Conservation (phyloP, 2,329 filamentous ascomycete species). For the Monilinia vaccinii-corymbosi region DNA sequence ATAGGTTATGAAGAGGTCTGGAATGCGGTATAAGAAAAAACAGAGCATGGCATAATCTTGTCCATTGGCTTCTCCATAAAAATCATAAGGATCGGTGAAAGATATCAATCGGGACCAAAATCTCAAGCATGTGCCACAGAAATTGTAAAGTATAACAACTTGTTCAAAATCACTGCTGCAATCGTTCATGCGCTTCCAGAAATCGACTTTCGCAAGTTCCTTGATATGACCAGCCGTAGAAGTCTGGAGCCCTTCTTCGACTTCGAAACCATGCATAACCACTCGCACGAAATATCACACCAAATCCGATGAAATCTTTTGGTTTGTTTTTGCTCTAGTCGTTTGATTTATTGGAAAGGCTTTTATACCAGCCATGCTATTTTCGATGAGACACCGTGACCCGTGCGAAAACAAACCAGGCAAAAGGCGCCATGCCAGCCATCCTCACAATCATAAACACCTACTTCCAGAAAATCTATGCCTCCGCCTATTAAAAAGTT, state of each 20-base stretch:
- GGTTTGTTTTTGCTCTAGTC: slow-evolving; percentile 22
- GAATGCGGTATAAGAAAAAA: not conserved
- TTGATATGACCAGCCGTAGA: not conserved
- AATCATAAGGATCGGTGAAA: not conserved
- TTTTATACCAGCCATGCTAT: slow-evolving; percentile 29
- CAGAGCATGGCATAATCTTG: not conserved
- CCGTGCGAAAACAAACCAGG: slow-evolving; percentile 18
- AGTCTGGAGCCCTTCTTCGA: not conserved
- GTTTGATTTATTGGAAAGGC: slow-evolving; percentile 26
- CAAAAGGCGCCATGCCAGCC: slow-evolving; percentile 17
- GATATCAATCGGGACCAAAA: not conserved
- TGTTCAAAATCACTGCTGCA: slow-evolving; percentile 2
- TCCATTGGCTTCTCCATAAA: not conserved
- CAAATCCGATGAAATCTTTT: slow-evolving; percentile 6
- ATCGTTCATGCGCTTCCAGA: not conserved
- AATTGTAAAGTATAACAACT: not conserved
- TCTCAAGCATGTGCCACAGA: not conserved
- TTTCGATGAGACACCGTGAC: slow-evolving; percentile 27
- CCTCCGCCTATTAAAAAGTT: slow-evolving; percentile 24
- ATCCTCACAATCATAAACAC: slow-evolving; percentile 20
- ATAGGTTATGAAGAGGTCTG: not conserved
- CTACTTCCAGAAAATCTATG: slow-evolving; percentile 22
- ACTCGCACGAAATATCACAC: slow-evolving; percentile 10
- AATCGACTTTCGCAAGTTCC: not conserved
- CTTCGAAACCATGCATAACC: not conserved